Evolutionary conservation across 2,329 filamentous ascomycete species (phyloP).

Genomic region (Bipolaris gigantea): DNA sequence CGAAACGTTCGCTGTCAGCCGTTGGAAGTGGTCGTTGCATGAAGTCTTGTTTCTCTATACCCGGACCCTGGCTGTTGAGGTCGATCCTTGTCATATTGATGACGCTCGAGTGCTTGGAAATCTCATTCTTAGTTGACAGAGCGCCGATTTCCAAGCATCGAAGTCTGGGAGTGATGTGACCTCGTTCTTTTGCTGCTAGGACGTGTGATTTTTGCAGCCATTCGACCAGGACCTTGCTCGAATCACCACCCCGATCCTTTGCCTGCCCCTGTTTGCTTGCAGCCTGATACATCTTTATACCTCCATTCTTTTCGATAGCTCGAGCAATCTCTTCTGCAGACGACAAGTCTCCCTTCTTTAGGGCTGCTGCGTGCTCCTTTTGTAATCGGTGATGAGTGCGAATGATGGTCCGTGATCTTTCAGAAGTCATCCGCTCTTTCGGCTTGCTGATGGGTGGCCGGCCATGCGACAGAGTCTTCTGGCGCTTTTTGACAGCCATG

Average conservation of each 20-base stretch:
- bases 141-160: constrained; percentile 87
- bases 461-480: constrained; percentile 39
- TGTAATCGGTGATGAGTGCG: constrained; percentile 62
- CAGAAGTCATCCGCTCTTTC: constrained; percentile 54
- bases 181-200: constrained; percentile 16
- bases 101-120: constrained; percentile 65
- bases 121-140: constrained; percentile 80
- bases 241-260: constrained; percentile 63
- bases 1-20: constrained; percentile 67
- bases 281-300: constrained; percentile 62
- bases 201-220: constrained; percentile 54
- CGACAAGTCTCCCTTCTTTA: constrained; percentile 46
- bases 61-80: constrained; percentile 79
- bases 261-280: constrained; percentile 66
- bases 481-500: constrained; percentile 42
- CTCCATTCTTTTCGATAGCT: constrained; percentile 60
- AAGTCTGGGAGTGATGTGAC: constrained; percentile 40
- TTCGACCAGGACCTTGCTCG: constrained; percentile 60
- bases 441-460: constrained; percentile 36
- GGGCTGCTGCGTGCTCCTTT: constrained; percentile 58
- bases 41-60: constrained; percentile 88
- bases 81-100: constrained; percentile 85
- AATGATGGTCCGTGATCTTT: constrained; percentile 61
- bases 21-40: constrained; percentile 80
- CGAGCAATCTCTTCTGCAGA: constrained; percentile 49